phyloP scores from a whole-genome alignment of 1,284 basidiomycete genomes.

The Ganoderma leucocontextum region DNA sequence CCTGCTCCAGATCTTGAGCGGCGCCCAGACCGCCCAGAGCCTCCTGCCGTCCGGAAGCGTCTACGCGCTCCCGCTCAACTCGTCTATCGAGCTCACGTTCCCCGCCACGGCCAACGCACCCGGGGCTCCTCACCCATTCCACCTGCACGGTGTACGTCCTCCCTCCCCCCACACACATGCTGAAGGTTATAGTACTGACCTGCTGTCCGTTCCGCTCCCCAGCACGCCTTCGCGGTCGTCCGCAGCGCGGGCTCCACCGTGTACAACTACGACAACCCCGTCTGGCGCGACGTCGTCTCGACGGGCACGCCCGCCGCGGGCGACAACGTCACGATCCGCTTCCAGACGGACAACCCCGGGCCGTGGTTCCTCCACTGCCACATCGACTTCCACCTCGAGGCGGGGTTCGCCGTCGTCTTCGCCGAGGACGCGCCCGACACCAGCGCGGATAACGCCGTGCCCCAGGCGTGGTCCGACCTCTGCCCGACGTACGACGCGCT shows the following conservation, averaged over 20 bases:
- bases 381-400: constrained; percentile 40
- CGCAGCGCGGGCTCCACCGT: constrained; percentile 39
- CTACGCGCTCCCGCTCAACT: constrained; percentile 39
- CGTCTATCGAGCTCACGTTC: constrained; percentile 46
- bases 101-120: constrained; percentile 37
- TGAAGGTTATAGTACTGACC: background rate
- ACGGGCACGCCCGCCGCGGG: constrained; percentile 36
- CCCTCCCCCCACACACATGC: background rate
- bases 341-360: constrained; percentile 37
- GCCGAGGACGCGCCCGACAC: constrained; percentile 38
- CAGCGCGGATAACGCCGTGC: constrained; percentile 27
- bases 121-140: constrained; percentile 48
- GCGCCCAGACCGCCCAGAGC: constrained; percentile 38
- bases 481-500: background rate
- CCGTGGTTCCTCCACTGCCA: constrained; percentile 41
- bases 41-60: constrained; percentile 44
- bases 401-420: constrained; percentile 39
- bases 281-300: constrained; percentile 44
- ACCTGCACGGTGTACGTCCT: constrained; percentile 47
- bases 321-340: constrained; percentile 45
- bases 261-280: constrained; percentile 46
- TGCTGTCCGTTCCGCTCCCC: background rate
- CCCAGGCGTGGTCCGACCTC: constrained; percentile 32
- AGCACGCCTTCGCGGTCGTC: constrained; percentile 43
- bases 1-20: constrained; percentile 37